Base-by-base conservation (phyloP, 1,284 basidiomycete genomes). In the Coniophora puteana region DNA sequence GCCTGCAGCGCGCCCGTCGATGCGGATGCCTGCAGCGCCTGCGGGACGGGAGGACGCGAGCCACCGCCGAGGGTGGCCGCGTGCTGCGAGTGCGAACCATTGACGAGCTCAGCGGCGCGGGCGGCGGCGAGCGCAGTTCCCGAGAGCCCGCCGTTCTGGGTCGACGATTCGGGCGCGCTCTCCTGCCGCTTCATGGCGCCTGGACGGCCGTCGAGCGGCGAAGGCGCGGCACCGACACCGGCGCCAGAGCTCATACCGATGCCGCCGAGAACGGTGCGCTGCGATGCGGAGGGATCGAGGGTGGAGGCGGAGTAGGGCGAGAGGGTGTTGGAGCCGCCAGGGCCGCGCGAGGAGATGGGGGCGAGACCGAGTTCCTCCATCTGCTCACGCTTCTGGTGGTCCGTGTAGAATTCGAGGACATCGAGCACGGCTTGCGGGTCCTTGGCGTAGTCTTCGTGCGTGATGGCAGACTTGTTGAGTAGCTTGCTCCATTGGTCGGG, bases 351-450 rank as follows among this genome's bases (percentile, higher is more conserved):
- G 17, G 60, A 34, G 27, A 61, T 39, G 17, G 51, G 38, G 24
- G 54, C 46, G 48, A 71, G 53, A 27, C 69, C 64, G 59, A 69
- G 76, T 69, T 86, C 83, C 54, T 94, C 91, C 57, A 88, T 67
- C 57, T 89, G 17, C 29, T 63, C 89, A n/a, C 87, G 81, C 62
- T 93, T 93, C 69, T 97, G 93, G 54, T 93, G 93, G 60, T 96
- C 92, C 11, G 94, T 98, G 66, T 98, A 98, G 69, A 98, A 99
- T 58, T 98, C 93, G 44, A 99, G 83, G 1, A 97, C 95, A 51
- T 98, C 95, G 13, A 98, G 74, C 12, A 99, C 95, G 1, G 95
- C 95, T 57, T 98, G 94, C 0, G 95, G 95, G 58, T 99, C 89
- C 61, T 89, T 91, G 10, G 90, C 92, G 46, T 97, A 97, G 62